A percentile compares a stretch with the other conserved stretches of the same genome.
phyloP scores from a whole-genome alignment of 768 basidiomycete species.

The Tulasnella sp. region DNA sequence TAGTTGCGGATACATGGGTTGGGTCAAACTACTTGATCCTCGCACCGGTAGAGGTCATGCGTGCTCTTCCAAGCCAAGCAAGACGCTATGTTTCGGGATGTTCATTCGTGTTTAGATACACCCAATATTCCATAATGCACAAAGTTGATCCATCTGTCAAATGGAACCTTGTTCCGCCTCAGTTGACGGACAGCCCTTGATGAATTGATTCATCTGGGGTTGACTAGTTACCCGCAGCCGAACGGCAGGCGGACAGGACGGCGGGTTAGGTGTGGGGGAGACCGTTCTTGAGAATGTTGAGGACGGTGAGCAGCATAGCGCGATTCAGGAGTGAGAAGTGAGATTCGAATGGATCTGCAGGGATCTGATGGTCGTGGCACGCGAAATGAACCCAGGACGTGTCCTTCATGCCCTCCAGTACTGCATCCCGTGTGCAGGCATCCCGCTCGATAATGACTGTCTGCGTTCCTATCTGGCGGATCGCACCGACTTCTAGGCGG shows the following conservation, averaged over 20 bases:
- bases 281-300: not conserved
- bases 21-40: no score
- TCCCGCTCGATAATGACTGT: not conserved
- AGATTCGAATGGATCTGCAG: not conserved
- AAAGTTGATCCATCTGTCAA: no score
- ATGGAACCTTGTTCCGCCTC: no score
- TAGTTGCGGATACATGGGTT: no score
- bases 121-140: no score
- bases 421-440: not conserved
- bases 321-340: not conserved
- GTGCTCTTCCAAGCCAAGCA: no score
- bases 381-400: constrained; percentile 4
- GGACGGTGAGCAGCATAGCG: not conserved
- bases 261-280: not conserved
- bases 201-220: not conserved
- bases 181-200: no score
- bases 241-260: not conserved
- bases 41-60: no score
- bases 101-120: no score
- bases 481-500: not conserved
- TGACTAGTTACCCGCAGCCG: not conserved
- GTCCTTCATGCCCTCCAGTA: not conserved
- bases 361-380: not conserved
- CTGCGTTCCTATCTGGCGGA: not conserved
- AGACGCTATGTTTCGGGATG: no score